Percentiles rank a stretch among this genome's conserved stretches.
Conservation (phyloP, 2,329 filamentous ascomycete species). For the Xylariales sp. region DNA sequence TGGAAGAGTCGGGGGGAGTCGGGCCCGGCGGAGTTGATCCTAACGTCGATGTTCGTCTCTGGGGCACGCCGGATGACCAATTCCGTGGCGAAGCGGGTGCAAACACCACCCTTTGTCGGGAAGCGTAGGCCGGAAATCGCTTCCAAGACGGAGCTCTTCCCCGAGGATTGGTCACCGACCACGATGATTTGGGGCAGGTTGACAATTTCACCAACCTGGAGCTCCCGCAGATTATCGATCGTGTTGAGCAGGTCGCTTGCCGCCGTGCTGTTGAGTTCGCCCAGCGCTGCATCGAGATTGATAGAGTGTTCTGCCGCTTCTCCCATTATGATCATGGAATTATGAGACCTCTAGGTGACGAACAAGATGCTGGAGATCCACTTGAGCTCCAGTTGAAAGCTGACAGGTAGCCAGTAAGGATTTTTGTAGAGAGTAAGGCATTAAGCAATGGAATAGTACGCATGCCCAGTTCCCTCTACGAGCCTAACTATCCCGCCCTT, state of each 20-base stretch:
- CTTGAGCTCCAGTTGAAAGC: not conserved
- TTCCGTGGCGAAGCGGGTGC: slow-evolving; percentile 23
- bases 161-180: slow-evolving; percentile 21
- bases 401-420: too few species aligned
- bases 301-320: not conserved
- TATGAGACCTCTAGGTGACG: not conserved
- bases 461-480: not conserved
- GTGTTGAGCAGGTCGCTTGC: not conserved
- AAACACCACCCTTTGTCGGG: slow-evolving; percentile 7
- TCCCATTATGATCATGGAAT: not conserved
- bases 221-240: slow-evolving; percentile 3
- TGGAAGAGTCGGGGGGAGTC: not conserved
- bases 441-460: not conserved
- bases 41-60: not conserved
- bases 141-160: slow-evolving; percentile 28
- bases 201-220: not conserved
- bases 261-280: slow-evolving; percentile 1
- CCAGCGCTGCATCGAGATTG: not conserved
- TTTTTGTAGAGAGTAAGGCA: too few species aligned
- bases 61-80: not conserved
- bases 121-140: slow-evolving; percentile 7
- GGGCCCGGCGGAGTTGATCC: not conserved
- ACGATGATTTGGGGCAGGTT: slow-evolving; percentile 26
- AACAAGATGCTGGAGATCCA: not conserved
- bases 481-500: not conserved